Conservation (phyloP, 2,329 filamentous ascomycete genomes). For the Fusarium sp. region DNA sequence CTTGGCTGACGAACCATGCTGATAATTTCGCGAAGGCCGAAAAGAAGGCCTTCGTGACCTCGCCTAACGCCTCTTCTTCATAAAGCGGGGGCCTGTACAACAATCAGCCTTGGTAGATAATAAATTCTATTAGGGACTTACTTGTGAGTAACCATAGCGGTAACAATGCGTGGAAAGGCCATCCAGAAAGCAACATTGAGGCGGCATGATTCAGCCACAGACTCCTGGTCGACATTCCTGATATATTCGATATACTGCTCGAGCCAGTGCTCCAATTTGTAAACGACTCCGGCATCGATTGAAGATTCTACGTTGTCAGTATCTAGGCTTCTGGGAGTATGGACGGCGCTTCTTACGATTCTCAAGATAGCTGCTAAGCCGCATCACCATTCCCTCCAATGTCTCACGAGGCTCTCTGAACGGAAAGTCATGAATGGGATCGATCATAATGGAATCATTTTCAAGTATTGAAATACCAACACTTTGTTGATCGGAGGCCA, state of each 20-base stretch:
- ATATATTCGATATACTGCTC: conserved; percentile 59
- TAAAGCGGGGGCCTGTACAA: conserved; percentile 41
- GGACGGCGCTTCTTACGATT: conserved; percentile 40
- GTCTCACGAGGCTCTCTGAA: conserved; percentile 51
- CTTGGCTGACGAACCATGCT: conserved; percentile 63
- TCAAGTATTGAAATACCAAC: conserved; percentile 42
- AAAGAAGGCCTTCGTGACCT: conserved; percentile 51
- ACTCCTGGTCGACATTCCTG: conserved; percentile 47
- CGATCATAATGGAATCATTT: conserved; percentile 42
- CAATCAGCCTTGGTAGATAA: conserved; percentile 1
- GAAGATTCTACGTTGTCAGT: conserved; percentile 52
- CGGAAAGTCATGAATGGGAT: conserved; percentile 61
- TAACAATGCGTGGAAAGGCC: conserved; percentile 61
- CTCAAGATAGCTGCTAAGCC: conserved; percentile 53
- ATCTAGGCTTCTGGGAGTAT: background rate
- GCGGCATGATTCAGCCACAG: conserved; percentile 56
- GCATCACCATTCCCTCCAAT: conserved; percentile 47
- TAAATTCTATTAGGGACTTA: conserved; percentile 44
- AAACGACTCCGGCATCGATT: conserved; percentile 58
- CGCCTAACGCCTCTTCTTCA: conserved; percentile 44
- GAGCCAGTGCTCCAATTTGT: conserved; percentile 62
- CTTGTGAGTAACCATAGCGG: conserved; percentile 51
- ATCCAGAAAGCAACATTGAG: conserved; percentile 63
- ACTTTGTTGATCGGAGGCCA: conserved; percentile 49
- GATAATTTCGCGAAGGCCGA: conserved; percentile 60